Conservation (phyloP, 2,329 filamentous ascomycete genomes). For the Blastomyces parvus region DNA sequence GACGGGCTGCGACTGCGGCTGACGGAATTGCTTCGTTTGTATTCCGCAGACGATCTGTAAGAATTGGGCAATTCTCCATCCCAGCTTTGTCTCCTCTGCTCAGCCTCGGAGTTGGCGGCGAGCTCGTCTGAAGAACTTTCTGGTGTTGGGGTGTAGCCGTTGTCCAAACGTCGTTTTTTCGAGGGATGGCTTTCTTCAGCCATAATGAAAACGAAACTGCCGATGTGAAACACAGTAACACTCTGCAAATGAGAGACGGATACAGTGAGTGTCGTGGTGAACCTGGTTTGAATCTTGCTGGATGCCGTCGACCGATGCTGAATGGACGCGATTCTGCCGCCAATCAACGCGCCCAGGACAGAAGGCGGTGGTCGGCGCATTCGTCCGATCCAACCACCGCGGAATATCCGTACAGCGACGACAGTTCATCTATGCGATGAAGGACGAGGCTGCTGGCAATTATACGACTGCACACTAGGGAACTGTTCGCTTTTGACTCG, state of each 20-base stretch:
- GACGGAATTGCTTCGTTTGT: slow-evolving; percentile 6
- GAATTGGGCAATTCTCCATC: slow-evolving; percentile 12
- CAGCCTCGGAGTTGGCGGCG: slow-evolving; percentile 28
- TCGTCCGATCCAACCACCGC: not conserved
- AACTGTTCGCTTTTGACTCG: not conserved
- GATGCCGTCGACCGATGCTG: not conserved
- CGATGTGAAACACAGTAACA: not conserved
- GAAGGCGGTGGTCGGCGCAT: slow-evolving; percentile 19
- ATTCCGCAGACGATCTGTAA: slow-evolving; percentile 10
- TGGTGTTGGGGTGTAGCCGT: slow-evolving; percentile 20
- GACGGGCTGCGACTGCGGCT: slow-evolving; percentile 24
- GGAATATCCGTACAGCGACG: no score
- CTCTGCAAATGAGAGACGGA: not conserved
- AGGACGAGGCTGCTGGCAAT: not conserved
- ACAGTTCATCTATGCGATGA: no score
- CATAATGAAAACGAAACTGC: slow-evolving; percentile 17
- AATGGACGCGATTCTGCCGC: slow-evolving; percentile 4
- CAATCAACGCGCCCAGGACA: slow-evolving; percentile 13
- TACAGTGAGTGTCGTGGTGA: not conserved
- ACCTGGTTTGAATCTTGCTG: not conserved
- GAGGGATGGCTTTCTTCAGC: slow-evolving; percentile 19
- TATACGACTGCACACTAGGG: not conserved
- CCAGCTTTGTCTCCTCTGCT: slow-evolving; percentile 31
- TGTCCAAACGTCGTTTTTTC: slow-evolving; percentile 28
- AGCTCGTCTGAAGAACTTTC: slow-evolving; percentile 34